Conservation (phyloP, 768 basidiomycete genomes). For the Trametes cinnabarina region DNA sequence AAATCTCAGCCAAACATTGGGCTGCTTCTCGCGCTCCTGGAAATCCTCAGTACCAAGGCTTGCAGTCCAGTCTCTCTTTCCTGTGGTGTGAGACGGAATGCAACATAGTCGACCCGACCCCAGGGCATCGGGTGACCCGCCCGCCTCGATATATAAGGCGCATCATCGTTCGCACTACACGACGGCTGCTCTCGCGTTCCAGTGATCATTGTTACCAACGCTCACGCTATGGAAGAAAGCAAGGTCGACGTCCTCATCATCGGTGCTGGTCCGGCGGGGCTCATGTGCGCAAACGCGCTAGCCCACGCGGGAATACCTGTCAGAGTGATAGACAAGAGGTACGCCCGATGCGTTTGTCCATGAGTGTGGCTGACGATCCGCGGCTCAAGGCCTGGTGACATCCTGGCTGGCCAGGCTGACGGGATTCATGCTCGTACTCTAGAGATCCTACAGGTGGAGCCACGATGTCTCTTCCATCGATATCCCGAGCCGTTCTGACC, state of each 20-base stretch:
- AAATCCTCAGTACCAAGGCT: neutral
- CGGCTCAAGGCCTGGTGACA: conserved; percentile 17
- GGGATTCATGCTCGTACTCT: conserved; percentile 33
- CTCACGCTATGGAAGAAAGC: conserved; percentile 10
- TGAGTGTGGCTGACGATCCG: neutral
- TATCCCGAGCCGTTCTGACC: neutral
- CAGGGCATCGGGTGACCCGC: neutral
- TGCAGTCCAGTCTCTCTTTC: neutral
- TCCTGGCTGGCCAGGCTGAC: conserved; percentile 31
- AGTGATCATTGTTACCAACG: neutral
- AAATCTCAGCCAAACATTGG: neutral
- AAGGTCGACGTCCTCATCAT: conserved; percentile 42
- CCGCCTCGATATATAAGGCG: neutral
- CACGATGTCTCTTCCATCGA: neutral
- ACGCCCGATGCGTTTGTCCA: neutral
- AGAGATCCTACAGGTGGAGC: conserved; percentile 27
- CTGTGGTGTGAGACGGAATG: neutral
- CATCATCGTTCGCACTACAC: neutral
- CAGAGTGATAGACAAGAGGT: conserved; percentile 42
- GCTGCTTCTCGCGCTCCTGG: conserved; percentile 6
- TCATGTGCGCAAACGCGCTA: conserved; percentile 44
- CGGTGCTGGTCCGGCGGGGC: conserved; percentile 43
- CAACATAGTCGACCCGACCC: neutral
- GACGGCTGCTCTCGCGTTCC: neutral
- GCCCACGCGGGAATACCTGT: conserved; percentile 37